Conservation (phyloP, 306 rosid genomes). For the Chamaecrista fasciculata region DNA sequence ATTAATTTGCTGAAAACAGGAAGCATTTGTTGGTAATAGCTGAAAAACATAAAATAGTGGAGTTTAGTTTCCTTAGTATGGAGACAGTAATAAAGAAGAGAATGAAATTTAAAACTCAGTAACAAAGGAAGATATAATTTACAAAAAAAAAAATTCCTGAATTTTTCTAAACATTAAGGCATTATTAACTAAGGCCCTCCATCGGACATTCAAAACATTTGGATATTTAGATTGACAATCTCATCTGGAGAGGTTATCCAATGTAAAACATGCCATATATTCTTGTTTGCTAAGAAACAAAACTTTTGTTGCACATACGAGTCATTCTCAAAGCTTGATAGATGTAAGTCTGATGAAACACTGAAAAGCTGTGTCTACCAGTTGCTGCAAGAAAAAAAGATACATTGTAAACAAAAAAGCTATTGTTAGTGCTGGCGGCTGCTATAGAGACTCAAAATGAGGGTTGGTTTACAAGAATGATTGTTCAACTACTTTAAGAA, state of each 20-base stretch:
- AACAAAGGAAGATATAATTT: not conserved
- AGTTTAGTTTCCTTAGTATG: too few relatives aligned
- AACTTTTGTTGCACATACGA: slow-evolving; percentile 25
- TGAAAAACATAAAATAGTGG: too few relatives aligned
- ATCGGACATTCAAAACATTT: slow-evolving; percentile 28
- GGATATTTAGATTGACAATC: slow-evolving; percentile 15
- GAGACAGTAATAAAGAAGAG: not conserved
- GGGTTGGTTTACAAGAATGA: too few relatives aligned
- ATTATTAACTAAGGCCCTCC: slow-evolving; percentile 9
- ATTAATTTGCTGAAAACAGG: too few relatives aligned
- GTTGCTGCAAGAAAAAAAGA: slow-evolving; percentile 59
- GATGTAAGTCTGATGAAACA: slow-evolving; percentile 71
- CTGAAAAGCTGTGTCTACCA: slow-evolving; percentile 81
- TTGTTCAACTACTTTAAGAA: too few relatives aligned
- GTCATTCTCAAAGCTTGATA: slow-evolving; percentile 68
- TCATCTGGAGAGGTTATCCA: slow-evolving; percentile 1
- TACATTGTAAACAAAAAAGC: slow-evolving; percentile 17
- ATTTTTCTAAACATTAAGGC: too few relatives aligned
- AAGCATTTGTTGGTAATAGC: too few relatives aligned
- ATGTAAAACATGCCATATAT: slow-evolving; percentile 1
- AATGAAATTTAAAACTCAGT: not conserved
- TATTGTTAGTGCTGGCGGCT: not conserved
- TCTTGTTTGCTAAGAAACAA: slow-evolving; percentile 15
- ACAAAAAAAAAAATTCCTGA: not conserved
- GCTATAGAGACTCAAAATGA: not conserved